Base-by-base conservation (phyloP, 176 grass and related monocot species). In the Dendrocalamus sinicus region DNA sequence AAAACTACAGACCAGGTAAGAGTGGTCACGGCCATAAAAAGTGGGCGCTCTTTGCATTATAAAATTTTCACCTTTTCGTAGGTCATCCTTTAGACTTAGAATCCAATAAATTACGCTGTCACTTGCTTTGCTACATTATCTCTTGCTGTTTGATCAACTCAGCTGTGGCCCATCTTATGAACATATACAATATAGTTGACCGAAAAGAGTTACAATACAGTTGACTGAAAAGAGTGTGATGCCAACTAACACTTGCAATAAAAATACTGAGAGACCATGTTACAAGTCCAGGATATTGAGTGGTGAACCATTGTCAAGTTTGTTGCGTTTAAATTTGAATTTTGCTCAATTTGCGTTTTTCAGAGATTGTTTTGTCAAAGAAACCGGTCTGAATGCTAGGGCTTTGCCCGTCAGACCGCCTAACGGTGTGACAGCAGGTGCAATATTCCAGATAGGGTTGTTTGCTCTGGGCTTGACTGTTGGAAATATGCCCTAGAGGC, bases 211-310 rank as follows among this genome's bases (percentile, higher is more conserved):
- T 55, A 68, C 37, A 46, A 20, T 54, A 64, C 23, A 50, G 80
- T 75, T 91, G 80, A 91, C 85, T 43, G 35, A 20, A 28, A 78
- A 12, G 43, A 40, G 7, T 20, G 8, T 43, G 75, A 64, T 75
- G 84, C 67, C 80, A 86, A 50, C 89, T 82, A 60, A 71, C 77
- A 53, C 35, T 40, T 32, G 5, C 66, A 61, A 45, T 70, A 87
- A 51, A 51, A 39, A 39, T 39, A 39, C 37, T 39, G 37, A 5
- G 37, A 39, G 37, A 39, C 37, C 4, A 39, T 39, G 37, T 39
- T 39, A 39, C 2, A 39, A 39, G 37, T 5, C 37, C 37, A 39
- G 37, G 37, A 39, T 5, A 39, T 39, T 5, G 4, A 5, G 4
- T 39, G 37, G 4, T 39, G 37, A 39, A 39, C 37, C 37, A 39